Conservation (phyloP, 495 filamentous ascomycete genomes). For the Penicillium goetzii region DNA sequence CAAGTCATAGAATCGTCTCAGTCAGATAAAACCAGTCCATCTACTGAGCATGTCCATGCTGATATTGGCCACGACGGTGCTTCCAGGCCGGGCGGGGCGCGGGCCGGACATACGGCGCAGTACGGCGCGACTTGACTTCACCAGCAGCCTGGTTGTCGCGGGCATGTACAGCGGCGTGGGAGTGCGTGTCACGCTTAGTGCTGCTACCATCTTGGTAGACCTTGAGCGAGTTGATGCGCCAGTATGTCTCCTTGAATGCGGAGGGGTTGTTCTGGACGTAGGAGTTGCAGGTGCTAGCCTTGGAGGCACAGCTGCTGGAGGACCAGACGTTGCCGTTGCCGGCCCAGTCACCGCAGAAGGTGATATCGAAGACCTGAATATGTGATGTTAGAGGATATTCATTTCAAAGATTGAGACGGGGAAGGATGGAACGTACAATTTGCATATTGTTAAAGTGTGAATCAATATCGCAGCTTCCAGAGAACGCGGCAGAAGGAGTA, state of each 20-base stretch:
- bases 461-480: constrained; percentile 61
- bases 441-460: constrained; percentile 64
- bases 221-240: constrained; percentile 66
- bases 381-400: neutral
- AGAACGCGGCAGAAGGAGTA: constrained; percentile 60
- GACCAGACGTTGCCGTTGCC: constrained; percentile 50
- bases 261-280: constrained; percentile 65
- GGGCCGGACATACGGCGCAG: constrained; percentile 11
- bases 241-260: constrained; percentile 66
- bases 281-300: constrained; percentile 57
- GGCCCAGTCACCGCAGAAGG: constrained; percentile 71
- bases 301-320: constrained; percentile 33
- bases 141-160: constrained; percentile 9
- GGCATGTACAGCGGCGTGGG: constrained; percentile 8
- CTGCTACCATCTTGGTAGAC: constrained; percentile 53
- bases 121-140: constrained; percentile 3
- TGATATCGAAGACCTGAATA: constrained; percentile 61
- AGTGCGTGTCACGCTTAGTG: constrained; percentile 13
- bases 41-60: constrained; percentile 11
- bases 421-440: constrained; percentile 51
- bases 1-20: neutral
- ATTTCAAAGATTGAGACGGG: neutral
- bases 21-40: neutral
- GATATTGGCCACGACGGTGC: constrained; percentile 20
- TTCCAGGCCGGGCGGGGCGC: constrained; percentile 15